These are phyloP conservation scores for Westerdykella ornata DNA, from an alignment of 2,329 filamentous ascomycete species.

Conservation along the genomic window DNA sequence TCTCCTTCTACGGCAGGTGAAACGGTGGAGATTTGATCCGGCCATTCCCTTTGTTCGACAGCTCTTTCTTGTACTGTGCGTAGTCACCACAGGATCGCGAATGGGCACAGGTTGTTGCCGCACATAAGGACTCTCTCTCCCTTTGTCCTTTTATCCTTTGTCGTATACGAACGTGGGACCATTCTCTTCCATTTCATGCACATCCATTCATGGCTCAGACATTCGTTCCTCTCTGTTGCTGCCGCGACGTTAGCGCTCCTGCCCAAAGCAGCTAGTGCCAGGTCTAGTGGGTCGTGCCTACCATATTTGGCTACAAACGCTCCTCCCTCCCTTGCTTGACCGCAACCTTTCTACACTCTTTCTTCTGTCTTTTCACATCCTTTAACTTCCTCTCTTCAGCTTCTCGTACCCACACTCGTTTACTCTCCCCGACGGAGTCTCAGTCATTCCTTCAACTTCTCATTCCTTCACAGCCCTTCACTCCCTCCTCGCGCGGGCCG, in stretches of 20 bases:
- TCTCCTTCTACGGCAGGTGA: too few species aligned
- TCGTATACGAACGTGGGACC: too few species aligned
- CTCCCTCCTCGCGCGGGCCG: slow-evolving; percentile 1
- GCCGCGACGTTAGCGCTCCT: neutral
- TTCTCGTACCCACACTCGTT: slow-evolving; percentile 6
- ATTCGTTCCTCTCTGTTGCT: neutral
- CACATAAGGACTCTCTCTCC: too few species aligned
- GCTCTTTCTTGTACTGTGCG: too few species aligned
- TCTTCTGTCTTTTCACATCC: slow-evolving; percentile 11
- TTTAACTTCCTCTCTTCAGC: slow-evolving; percentile 14
- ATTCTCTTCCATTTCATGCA: too few species aligned
- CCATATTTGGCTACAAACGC: neutral
- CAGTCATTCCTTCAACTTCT: slow-evolving; percentile 2
- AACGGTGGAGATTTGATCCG: too few species aligned
- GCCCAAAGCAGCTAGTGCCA: neutral
- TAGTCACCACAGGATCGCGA: too few species aligned
- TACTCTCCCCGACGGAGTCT: slow-evolving; percentile 3
- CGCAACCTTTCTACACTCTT: neutral
- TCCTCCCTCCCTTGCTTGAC: neutral
- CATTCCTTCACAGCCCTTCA: neutral
- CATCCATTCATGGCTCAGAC: too few species aligned
- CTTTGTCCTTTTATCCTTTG: too few species aligned
- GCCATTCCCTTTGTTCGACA: too few species aligned
- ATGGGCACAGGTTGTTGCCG: too few species aligned
- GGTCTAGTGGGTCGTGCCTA: neutral